Percentiles rank a stretch among this genome's conserved stretches.
phyloP scores from a whole-genome alignment of 768 basidiomycete genomes.

The Trametes punicea region DNA sequence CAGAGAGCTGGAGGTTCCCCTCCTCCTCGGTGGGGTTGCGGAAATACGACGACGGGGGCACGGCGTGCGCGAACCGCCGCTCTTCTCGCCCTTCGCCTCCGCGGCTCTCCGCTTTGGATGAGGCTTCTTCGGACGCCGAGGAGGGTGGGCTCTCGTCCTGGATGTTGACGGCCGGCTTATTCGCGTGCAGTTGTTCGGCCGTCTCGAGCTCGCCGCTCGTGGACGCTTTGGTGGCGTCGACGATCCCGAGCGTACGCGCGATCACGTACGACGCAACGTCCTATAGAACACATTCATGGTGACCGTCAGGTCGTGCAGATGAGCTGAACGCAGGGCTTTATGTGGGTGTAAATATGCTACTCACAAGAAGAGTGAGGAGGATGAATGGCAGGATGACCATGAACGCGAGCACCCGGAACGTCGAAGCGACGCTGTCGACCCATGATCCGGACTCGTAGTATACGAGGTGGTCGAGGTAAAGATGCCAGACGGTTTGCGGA shows the following conservation, averaged over 20 bases:
- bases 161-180: constrained; percentile 14
- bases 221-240: constrained; percentile 71
- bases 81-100: neutral
- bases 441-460: constrained; percentile 61
- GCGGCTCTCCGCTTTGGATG: neutral
- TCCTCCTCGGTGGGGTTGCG: constrained; percentile 23
- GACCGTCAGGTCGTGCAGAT: neutral
- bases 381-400: constrained; percentile 47
- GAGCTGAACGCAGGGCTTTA: too few relatives aligned
- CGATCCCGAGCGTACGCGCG: constrained; percentile 75
- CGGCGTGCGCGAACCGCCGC: neutral
- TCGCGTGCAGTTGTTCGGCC: neutral
- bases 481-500: constrained; percentile 50
- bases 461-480: constrained; percentile 63
- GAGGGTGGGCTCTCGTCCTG: constrained; percentile 13
- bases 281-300: constrained; percentile 34
- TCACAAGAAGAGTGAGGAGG: constrained; percentile 63
- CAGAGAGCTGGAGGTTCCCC: constrained; percentile 54
- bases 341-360: neutral
- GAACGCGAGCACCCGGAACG: constrained; percentile 61
- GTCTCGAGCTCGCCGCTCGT: constrained; percentile 40
- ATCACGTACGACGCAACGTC: constrained; percentile 81
- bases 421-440: constrained; percentile 62
- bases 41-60: constrained; percentile 18
- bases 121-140: neutral